Evolutionary conservation across 345 rosid genomes (phyloP).

Genomic region (Punica granatum): DNA sequence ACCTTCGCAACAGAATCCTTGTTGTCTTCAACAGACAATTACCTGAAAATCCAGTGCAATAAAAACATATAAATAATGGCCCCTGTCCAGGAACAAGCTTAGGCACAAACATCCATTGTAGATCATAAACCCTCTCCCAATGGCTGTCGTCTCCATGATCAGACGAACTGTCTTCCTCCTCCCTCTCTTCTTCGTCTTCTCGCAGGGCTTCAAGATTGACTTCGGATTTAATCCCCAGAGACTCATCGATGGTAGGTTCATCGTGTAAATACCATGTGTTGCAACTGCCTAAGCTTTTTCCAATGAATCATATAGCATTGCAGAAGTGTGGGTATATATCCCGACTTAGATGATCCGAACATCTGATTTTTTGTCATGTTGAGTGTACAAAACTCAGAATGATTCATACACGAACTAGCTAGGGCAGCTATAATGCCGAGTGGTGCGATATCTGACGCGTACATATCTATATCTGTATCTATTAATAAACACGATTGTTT

Average conservation of each 20-base stretch:
- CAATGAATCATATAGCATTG: no score
- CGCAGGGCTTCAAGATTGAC: background rate
- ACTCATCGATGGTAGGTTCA: background rate
- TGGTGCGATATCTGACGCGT: no score
- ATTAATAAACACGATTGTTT: background rate
- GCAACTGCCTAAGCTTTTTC: background rate
- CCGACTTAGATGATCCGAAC: no score
- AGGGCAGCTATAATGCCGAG: no score
- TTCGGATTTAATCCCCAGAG: background rate
- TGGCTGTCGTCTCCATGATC: slow-evolving; percentile 4
- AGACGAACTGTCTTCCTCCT: slow-evolving; percentile 8
- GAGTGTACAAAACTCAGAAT: no score
- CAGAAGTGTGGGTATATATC: no score
- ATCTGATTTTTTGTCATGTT: no score
- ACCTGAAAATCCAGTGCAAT: background rate
- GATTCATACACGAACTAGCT: no score
- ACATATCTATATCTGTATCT: background rate
- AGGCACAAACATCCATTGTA: background rate
- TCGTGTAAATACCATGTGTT: background rate
- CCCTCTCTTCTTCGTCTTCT: slow-evolving; percentile 17
- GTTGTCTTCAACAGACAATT: background rate
- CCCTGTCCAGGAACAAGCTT: no score
- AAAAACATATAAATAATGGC: background rate
- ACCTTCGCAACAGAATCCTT: background rate
- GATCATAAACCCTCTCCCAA: background rate